phyloP scores from a whole-genome alignment of 768 basidiomycete genomes.

The Hypsizygus marmoreus region DNA sequence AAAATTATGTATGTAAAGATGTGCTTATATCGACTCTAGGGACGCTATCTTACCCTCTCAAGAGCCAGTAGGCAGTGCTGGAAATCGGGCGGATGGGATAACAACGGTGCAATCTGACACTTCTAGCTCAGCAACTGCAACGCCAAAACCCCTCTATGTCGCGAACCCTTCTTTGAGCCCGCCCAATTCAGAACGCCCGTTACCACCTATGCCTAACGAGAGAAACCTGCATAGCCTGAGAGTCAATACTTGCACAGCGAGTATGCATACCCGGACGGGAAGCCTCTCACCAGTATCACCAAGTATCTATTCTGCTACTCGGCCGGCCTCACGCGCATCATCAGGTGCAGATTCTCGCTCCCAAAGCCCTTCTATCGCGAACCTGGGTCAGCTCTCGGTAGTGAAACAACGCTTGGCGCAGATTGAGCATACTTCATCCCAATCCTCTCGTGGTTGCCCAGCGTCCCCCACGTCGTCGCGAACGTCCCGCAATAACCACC shows the following conservation, averaged over 20 bases:
- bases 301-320: constrained; percentile 26
- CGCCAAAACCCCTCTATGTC: neutral
- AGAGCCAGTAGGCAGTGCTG: constrained; percentile 4
- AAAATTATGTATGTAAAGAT: neutral
- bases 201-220: constrained; percentile 31
- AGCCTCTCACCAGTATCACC: constrained; percentile 21
- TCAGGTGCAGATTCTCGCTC: constrained; percentile 15
- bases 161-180: constrained; percentile 4
- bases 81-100: too few relatives aligned
- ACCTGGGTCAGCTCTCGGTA: constrained; percentile 61
- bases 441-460: constrained; percentile 9
- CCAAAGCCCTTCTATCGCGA: constrained; percentile 62
- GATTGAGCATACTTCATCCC: constrained; percentile 44
- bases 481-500: constrained; percentile 8
- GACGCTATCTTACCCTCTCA: constrained; percentile 53
- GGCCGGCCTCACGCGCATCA: constrained; percentile 21
- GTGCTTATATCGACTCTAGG: constrained; percentile 35
- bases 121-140: neutral
- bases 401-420: constrained; percentile 69
- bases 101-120: too few relatives aligned
- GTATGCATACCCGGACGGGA: neutral
- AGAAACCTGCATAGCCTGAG: constrained; percentile 1
- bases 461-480: constrained; percentile 12
- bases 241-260: neutral
- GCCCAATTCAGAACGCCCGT: constrained; percentile 29